A percentile compares a stretch with the other conserved stretches of the same genome.
These are phyloP conservation scores for Pterocarpus macrocarpus DNA, from an alignment of 306 rosid species.

Conservation along the genomic window DNA sequence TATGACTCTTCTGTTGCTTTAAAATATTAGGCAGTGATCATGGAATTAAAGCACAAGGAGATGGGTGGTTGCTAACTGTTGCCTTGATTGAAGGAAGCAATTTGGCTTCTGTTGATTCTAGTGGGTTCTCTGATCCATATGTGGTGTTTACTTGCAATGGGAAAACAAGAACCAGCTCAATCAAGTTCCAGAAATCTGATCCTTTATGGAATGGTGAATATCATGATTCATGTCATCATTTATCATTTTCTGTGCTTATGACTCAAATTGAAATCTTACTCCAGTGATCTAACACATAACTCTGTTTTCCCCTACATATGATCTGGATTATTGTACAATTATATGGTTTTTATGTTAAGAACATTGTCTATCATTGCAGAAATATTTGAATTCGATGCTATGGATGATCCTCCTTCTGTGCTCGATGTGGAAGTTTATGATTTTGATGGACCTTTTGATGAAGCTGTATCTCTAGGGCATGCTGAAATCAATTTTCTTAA, in stretches of 20 bases:
- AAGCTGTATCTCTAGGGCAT: constrained; percentile 84
- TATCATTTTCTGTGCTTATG: constrained; percentile 30
- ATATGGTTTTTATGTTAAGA: constrained; percentile 34
- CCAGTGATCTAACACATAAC: constrained; percentile 20
- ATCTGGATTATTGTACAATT: constrained; percentile 24
- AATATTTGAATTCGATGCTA: constrained; percentile 99
- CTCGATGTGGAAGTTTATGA: constrained; percentile 90
- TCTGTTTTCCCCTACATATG: background rate
- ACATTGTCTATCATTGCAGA: constrained; percentile 63
- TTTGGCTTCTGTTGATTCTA: constrained; percentile 87
- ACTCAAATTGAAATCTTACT: constrained; percentile 31
- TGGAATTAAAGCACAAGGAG: constrained; percentile 97
- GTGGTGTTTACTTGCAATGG: constrained; percentile 96
- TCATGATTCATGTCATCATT: constrained; percentile 24
- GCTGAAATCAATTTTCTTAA: constrained; percentile 90
- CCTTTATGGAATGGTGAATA: constrained; percentile 91
- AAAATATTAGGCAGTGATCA: constrained; percentile 85
- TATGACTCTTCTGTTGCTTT: constrained; percentile 31
- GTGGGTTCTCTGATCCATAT: constrained; percentile 93
- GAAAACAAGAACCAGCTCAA: constrained; percentile 93
- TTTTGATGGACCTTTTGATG: constrained; percentile 98
- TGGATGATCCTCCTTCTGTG: constrained; percentile 98
- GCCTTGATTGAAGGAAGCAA: constrained; percentile 92
- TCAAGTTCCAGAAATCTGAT: constrained; percentile 90
- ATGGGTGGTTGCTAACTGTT: constrained; percentile 98